Base-by-base conservation (phyloP, 176 grass and related monocot species). In the Urochloa ruziziensis region DNA sequence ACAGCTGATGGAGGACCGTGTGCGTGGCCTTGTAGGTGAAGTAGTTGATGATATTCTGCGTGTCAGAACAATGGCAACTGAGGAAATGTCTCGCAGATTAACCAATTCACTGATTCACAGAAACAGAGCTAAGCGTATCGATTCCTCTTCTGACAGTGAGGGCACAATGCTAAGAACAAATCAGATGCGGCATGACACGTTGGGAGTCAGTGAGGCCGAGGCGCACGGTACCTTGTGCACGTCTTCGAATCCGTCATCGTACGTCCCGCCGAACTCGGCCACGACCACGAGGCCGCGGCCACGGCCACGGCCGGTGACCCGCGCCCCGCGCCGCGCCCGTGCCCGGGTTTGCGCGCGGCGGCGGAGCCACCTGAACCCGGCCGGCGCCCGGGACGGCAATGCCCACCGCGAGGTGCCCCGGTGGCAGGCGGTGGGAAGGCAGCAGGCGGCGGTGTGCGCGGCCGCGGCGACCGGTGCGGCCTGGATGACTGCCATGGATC, bases 1-100 rank as follows among this genome's bases (percentile, higher is more conserved):
- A 94, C 56, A 98, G 82, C 57, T 98, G 96, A 36, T 95, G 78
- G 76, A 98, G 93, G 77, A 98, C 96, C 13, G 93, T 98, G 69
- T 84, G 85, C 67, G 88, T 89, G 53, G 96, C 96, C 91, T 98
- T 98, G 80, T 95, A 95, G 24, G 96, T 98, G 85, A 98, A 95
- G 89, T 95, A 98, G 61, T 94, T 91, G 30, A 94, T 87, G 51
- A 96, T 82, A 74, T 98, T 90, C 96, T 98, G 89, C 73, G 83
- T 80, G 74, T 58, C 36, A 60, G 62, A 29, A 42, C 29, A 62
- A 27, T 28, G 28, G 1, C 34, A 68, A 58, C 16, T 10, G 30
- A 33, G 2, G 18, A 32, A 7, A 63, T 15, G 16, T 33, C 30
- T 12, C 35, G 33, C 6, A 23, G 35, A 67, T 17, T 17, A 36